Conservation (phyloP, 129 eudicot species). For the Centella asiatica region DNA sequence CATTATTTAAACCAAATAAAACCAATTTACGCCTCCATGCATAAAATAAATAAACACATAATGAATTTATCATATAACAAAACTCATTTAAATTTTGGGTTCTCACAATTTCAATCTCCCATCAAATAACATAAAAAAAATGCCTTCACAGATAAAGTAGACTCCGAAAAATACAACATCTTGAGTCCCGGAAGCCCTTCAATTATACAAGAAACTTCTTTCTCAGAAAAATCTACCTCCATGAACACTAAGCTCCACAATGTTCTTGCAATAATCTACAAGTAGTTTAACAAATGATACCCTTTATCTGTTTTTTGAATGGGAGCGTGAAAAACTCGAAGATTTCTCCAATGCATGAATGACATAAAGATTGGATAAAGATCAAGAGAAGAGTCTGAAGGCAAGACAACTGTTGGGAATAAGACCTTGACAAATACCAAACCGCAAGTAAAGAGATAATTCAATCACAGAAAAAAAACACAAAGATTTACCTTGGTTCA, state of each 20-base stretch:
- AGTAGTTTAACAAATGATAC: constrained; percentile 1
- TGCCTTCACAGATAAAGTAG: constrained; percentile 2
- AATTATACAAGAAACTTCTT: constrained; percentile 5
- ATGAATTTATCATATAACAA: no score
- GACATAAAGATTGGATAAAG: constrained; percentile 12
- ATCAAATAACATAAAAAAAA: constrained; percentile 6
- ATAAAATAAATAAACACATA: no score
- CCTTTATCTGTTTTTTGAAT: neutral
- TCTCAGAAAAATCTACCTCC: constrained; percentile 8
- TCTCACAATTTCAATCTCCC: constrained; percentile 21
- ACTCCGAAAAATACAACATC: constrained; percentile 6
- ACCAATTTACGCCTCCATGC: no score
- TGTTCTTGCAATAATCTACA: constrained; percentile 11
- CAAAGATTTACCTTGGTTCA: no score
- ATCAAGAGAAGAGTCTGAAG: neutral
- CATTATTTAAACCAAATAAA: no score
- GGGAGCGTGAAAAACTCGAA: constrained; percentile 6
- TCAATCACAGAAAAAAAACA: no score
- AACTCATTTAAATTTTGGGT: no score
- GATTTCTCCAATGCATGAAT: constrained; percentile 12
- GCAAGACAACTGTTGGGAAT: constrained; percentile 2
- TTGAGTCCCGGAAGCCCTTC: constrained; percentile 12
- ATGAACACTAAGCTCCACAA: constrained; percentile 12
- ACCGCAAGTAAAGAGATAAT: no score
- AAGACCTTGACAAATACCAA: no score